Conservation (phyloP, 75 land plant genomes). For the Azolla pinnata region DNA sequence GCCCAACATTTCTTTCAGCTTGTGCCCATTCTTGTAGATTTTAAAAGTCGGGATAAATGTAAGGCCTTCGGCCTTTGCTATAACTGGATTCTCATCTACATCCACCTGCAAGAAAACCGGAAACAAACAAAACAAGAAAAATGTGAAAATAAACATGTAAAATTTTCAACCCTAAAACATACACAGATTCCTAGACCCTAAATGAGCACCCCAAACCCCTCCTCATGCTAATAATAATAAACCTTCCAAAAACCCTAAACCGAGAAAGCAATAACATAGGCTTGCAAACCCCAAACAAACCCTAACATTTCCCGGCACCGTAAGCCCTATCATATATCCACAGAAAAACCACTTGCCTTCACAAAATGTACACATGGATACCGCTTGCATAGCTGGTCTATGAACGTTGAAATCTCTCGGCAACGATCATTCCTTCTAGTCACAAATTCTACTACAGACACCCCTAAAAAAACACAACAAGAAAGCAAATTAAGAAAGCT, state of each 20-base stretch:
- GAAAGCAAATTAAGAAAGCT: neutral
- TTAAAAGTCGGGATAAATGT: conserved; percentile 30
- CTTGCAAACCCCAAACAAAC: neutral
- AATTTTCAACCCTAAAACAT: neutral
- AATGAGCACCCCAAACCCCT: neutral
- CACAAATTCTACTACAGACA: conserved; percentile 62
- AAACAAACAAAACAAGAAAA: too few species aligned
- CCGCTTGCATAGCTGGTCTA: conserved; percentile 48
- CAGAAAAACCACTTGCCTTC: conserved; percentile 26
- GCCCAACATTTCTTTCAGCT: conserved; percentile 21
- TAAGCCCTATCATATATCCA: too few species aligned
- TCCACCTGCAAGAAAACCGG: conserved; percentile 28
- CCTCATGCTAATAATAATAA: neutral
- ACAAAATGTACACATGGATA: conserved; percentile 59
- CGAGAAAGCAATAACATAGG: too few species aligned
- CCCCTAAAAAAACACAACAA: conserved; percentile 40
- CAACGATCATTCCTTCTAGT: conserved; percentile 28
- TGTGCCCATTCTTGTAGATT: conserved; percentile 28
- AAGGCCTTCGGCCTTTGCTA: conserved; percentile 26
- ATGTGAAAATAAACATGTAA: too few species aligned
- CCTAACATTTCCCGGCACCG: neutral
- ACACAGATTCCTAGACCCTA: neutral
- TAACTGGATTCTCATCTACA: conserved; percentile 25
- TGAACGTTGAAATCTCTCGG: conserved; percentile 28
- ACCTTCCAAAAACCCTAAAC: too few species aligned